Percentiles rank a stretch among this genome's conserved stretches.
Evolutionary conservation across 352 stramenopile species (phyloP).

Genomic region (Pythium guiyangense): DNA sequence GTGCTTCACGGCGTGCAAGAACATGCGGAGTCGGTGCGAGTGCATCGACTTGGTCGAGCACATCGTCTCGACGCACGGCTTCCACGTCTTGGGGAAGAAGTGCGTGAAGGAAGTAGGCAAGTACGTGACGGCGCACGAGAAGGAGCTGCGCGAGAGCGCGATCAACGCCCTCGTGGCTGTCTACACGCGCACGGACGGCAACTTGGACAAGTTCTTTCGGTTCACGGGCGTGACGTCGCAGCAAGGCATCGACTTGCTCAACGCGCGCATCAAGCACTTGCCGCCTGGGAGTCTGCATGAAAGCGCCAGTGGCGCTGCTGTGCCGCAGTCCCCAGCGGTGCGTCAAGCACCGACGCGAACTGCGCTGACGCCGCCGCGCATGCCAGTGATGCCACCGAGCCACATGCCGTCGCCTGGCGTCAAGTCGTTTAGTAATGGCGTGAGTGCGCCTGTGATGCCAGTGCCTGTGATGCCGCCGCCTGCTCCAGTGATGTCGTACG

Average conservation of each 20-base stretch:
- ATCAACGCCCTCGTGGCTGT: conserved; percentile 66
- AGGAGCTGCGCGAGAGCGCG: conserved; percentile 77
- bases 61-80: conserved; percentile 56
- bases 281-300: conserved; percentile 33
- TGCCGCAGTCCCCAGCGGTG: neutral
- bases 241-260: conserved; percentile 78
- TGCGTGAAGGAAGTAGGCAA: conserved; percentile 79
- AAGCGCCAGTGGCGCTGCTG: conserved; percentile 3
- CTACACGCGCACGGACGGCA: conserved; percentile 59
- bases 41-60: conserved; percentile 83
- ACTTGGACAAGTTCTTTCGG: conserved; percentile 77
- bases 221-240: conserved; percentile 69
- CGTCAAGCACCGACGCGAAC: no score
- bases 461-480: no score
- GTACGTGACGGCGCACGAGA: conserved; percentile 73
- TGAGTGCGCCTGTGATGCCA: no score
- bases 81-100: conserved; percentile 64
- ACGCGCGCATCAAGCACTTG: conserved; percentile 72
- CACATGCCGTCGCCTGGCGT: neutral
- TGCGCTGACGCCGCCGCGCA: no score
- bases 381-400: neutral
- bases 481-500: neutral
- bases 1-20: conserved; percentile 84
- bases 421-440: conserved; percentile 19
- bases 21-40: conserved; percentile 82